Evolutionary conservation across 2,329 filamentous ascomycete species (phyloP), one percentile per base, ranked within the genome.

Genomic region (Sporothrix brasiliensis): DNA sequence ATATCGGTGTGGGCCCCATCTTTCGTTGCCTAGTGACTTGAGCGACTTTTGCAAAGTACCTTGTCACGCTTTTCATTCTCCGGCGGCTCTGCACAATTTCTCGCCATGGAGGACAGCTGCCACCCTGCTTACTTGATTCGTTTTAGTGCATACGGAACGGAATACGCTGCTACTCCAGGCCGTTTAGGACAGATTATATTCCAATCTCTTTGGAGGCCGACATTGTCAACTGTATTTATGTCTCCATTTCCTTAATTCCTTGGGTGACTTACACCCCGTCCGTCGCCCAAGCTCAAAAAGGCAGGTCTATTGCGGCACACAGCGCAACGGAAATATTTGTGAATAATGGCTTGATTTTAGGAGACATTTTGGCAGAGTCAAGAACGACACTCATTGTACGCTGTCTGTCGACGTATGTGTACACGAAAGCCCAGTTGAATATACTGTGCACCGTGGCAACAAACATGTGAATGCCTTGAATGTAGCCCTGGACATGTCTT

Each of bases 271-370:
- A 44, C 3, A 56, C 24, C 39, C 50, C 39, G n/a, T 58, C 21
- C 39, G 47, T 47, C 44, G 16, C n/a, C 65, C 27, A 61, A 63
- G 39, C 71, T 54, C n/a, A 67, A 69, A 72, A 21, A 71, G 71
- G 71, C 67, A 72, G 71, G 69, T 71, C 39, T 60, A 6, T 67
- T 61, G 39, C 58, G 41, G 27, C 39, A 27, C 39, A 39, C 30
- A 39, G 41, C 54, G 30, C 19, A 41, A 61, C 44, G 60, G 44
- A 50, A 66, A 53, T 70, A 34, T 21, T 4, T 71, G 30, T 68
- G 69, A 68, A 63, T 71, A 71, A 68, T 68, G 56, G 49, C 30
- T 56, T 68, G 13, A 21, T 54, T 19, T 67, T 50, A 19, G 24
- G 52, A 6, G 19, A 16, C 10, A 16, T 24, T 47, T 44, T 9